phyloP scores from a whole-genome alignment of 2,329 filamentous ascomycete species.

The Aureobasidium sp. region DNA sequence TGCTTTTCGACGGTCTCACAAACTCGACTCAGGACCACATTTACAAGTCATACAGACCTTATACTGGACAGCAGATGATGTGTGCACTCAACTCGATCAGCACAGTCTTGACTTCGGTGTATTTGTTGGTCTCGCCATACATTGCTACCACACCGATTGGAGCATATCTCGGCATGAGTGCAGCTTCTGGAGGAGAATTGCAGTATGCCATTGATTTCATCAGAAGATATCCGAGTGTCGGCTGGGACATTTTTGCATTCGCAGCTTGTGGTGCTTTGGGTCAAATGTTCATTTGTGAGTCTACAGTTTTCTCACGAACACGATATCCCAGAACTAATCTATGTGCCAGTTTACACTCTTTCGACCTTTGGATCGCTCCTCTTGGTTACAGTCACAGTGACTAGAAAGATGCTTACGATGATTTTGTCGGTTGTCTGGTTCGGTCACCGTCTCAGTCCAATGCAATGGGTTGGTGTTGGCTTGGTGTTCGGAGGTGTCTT shows the following conservation, averaged over 20 bases:
- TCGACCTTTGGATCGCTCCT: conserved; percentile 92
- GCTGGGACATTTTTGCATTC: conserved; percentile 91
- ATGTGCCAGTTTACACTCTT: conserved; percentile 76
- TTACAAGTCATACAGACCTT: conserved; percentile 79
- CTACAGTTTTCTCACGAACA: neutral
- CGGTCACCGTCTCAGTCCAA: conserved; percentile 84
- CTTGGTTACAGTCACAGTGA: conserved; percentile 96
- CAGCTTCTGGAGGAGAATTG: conserved; percentile 72
- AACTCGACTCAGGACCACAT: conserved; percentile 98
- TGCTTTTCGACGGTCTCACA: conserved; percentile 95
- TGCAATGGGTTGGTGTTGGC: conserved; percentile 94
- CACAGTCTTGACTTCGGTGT: conserved; percentile 78
- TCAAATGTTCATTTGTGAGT: conserved; percentile 88
- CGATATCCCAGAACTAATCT: neutral
- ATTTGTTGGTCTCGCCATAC: conserved; percentile 83
- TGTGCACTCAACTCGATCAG: conserved; percentile 94
- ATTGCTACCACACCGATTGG: conserved; percentile 67
- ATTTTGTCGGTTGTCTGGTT: conserved; percentile 96
- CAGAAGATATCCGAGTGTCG: conserved; percentile 79
- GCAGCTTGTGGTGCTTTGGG: conserved; percentile 91
- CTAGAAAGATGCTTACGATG: conserved; percentile 99
- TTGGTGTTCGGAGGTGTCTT: conserved; percentile 97
- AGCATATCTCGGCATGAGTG: conserved; percentile 44
- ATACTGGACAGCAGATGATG: conserved; percentile 99
- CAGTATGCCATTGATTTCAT: conserved; percentile 84